Evolutionary conservation across 1,284 basidiomycete species (phyloP).

Genomic region (Irpex sp.): DNA sequence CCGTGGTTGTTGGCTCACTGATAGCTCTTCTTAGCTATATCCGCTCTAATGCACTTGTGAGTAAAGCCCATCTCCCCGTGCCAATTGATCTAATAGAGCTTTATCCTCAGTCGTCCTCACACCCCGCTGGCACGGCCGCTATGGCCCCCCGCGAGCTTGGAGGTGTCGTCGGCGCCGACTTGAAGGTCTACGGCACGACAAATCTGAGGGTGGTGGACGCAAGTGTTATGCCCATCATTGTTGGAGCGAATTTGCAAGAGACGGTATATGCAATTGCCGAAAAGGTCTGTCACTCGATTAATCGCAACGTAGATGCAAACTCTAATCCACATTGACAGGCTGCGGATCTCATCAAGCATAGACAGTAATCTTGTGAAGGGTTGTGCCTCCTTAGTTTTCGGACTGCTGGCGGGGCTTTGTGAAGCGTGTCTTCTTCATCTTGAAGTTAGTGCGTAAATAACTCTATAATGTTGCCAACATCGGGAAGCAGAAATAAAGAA

Average conservation of each 20-base stretch:
- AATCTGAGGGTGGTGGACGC: constrained; percentile 38
- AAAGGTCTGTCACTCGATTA: constrained; percentile 1
- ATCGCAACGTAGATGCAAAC: background rate
- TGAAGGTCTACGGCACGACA: constrained; percentile 44
- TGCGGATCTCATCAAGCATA: no score
- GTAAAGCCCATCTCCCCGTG: background rate
- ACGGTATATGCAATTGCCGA: constrained; percentile 7
- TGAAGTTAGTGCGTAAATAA: no score
- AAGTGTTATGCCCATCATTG: constrained; percentile 32
- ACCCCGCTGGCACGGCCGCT: constrained; percentile 9
- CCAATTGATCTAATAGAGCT: background rate
- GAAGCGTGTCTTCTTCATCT: no score
- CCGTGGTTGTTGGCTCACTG: background rate
- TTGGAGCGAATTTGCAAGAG: constrained; percentile 2
- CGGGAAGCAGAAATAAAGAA: no score
- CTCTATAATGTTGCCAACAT: no score
- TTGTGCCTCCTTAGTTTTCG: background rate
- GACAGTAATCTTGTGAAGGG: no score
- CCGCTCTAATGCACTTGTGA: background rate
- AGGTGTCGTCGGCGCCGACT: constrained; percentile 31
- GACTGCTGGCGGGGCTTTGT: background rate
- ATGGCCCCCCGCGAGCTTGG: constrained; percentile 11
- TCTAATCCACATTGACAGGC: no score
- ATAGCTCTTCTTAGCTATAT: constrained; percentile 2
- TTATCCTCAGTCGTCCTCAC: background rate